These are phyloP conservation scores for Phaseolus lunatus DNA, from an alignment of 306 rosid genomes.

Conservation along the genomic window DNA sequence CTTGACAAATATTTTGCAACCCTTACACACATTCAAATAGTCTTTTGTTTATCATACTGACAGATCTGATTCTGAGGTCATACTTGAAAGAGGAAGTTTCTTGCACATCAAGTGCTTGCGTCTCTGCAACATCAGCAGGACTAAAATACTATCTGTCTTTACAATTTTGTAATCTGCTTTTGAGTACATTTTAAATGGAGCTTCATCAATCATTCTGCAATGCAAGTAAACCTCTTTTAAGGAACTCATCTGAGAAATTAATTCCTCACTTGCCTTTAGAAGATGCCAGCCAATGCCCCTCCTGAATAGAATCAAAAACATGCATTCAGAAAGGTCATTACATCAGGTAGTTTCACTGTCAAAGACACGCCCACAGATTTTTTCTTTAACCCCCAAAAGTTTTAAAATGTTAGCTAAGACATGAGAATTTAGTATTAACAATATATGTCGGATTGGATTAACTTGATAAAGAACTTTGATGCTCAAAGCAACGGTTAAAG, in stretches of 20 bases:
- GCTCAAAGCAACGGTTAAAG: background rate
- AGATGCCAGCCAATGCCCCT: conserved; percentile 99
- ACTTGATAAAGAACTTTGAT: background rate
- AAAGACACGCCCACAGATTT: background rate
- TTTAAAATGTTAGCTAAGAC: conserved; percentile 13
- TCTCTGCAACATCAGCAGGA: conserved; percentile 80
- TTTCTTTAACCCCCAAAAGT: background rate
- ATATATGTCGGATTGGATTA: background rate
- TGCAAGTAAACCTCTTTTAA: conserved; percentile 83
- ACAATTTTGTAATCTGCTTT: conserved; percentile 78
- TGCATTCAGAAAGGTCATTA: conserved; percentile 28
- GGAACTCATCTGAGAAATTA: conserved; percentile 73
- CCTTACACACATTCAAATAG: conserved; percentile 33
- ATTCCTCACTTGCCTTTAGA: conserved; percentile 88
- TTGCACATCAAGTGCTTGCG: conserved; percentile 95
- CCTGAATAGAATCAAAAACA: conserved; percentile 59
- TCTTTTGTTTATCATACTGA: conserved; percentile 54
- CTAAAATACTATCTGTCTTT: conserved; percentile 75
- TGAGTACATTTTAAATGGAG: conserved; percentile 87
- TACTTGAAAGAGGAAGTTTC: conserved; percentile 61
- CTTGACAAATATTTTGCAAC: conserved; percentile 41
- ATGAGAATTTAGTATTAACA: background rate
- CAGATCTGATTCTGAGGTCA: conserved; percentile 49
- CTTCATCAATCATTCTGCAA: conserved; percentile 85
- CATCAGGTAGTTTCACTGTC: background rate